Percentiles rank a stretch among this genome's conserved stretches.
Evolutionary conservation across 768 basidiomycete genomes (phyloP).

Genomic region (Leccinum subtestaceum): DNA sequence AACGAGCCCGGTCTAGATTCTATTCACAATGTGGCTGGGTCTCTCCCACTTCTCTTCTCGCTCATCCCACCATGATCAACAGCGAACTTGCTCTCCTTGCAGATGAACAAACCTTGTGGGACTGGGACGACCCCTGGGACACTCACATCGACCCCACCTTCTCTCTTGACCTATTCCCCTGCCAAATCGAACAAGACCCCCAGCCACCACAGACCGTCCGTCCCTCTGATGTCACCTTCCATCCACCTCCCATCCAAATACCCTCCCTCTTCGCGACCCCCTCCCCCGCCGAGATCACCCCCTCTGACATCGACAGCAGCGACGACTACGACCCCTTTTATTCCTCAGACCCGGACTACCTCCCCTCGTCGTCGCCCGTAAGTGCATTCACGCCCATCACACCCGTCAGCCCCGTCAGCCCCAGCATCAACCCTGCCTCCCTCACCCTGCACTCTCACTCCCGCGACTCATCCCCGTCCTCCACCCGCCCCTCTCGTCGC

Average conservation of each 20-base stretch:
- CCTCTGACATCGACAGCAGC: constrained; percentile 20
- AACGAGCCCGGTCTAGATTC: neutral
- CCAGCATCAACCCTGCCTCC: constrained; percentile 9
- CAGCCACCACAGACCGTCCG: constrained; percentile 21
- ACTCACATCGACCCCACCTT: neutral
- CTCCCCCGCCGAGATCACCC: neutral
- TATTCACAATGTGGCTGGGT: constrained; percentile 18
- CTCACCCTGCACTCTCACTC: neutral
- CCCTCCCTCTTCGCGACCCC: neutral
- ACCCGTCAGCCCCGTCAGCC: neutral
- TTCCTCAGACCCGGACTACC: constrained; percentile 25
- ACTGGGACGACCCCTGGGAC: constrained; percentile 3
- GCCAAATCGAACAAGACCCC: neutral
- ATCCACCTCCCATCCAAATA: neutral
- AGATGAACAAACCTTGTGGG: constrained; percentile 10
- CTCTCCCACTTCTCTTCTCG: neutral
- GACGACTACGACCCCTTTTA: constrained; percentile 17
- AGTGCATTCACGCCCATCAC: neutral
- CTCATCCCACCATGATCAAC: constrained; percentile 14
- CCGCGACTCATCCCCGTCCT: neutral
- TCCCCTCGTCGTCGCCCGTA: constrained; percentile 6
- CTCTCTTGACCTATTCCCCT: neutral
- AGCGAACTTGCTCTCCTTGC: constrained; percentile 18
- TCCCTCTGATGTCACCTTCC: constrained; percentile 20
- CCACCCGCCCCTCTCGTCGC: constrained; percentile 22